phyloP scores from a whole-genome alignment of 2,329 filamentous ascomycete species.

The Diaporthe batatas region DNA sequence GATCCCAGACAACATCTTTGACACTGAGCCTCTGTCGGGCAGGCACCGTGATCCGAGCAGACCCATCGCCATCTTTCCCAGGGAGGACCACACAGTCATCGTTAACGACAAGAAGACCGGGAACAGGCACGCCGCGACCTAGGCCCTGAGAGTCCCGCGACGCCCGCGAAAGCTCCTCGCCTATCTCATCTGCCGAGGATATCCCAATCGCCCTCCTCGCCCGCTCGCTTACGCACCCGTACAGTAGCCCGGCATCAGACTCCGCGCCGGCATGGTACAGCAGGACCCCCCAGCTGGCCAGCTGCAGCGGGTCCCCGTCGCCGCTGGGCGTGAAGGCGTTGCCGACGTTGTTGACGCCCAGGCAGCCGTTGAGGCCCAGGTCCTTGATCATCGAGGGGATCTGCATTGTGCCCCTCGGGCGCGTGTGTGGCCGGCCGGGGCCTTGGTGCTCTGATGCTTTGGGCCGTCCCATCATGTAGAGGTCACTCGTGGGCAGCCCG shows the following conservation, averaged over 20 bases:
- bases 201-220: constrained; percentile 54
- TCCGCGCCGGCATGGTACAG: constrained; percentile 77
- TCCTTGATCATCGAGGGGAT: constrained; percentile 71
- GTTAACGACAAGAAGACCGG: constrained; percentile 50
- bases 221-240: constrained; percentile 54
- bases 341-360: constrained; percentile 79
- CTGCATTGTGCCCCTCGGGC: constrained; percentile 71
- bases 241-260: constrained; percentile 70
- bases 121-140: constrained; percentile 27
- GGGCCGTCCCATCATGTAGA: constrained; percentile 76
- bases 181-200: not conserved
- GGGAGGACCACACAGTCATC: constrained; percentile 44
- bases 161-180: not conserved
- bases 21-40: constrained; percentile 49
- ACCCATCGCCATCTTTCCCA: constrained; percentile 1
- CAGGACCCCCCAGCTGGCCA: constrained; percentile 74
- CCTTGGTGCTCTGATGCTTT: constrained; percentile 15
- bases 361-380: constrained; percentile 69
- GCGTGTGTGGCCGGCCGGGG: constrained; percentile 40
- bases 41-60: constrained; percentile 38
- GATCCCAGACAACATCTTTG: constrained; percentile 56
- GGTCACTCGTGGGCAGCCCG: constrained; percentile 77
- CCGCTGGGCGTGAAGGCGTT: constrained; percentile 82
- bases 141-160: not conserved
- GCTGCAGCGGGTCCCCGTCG: constrained; percentile 72